Percentiles rank a stretch among this genome's conserved stretches.
These are phyloP conservation scores for Psidium friedrichsthalianum DNA, from an alignment of 345 rosid genomes.

Conservation along the genomic window DNA sequence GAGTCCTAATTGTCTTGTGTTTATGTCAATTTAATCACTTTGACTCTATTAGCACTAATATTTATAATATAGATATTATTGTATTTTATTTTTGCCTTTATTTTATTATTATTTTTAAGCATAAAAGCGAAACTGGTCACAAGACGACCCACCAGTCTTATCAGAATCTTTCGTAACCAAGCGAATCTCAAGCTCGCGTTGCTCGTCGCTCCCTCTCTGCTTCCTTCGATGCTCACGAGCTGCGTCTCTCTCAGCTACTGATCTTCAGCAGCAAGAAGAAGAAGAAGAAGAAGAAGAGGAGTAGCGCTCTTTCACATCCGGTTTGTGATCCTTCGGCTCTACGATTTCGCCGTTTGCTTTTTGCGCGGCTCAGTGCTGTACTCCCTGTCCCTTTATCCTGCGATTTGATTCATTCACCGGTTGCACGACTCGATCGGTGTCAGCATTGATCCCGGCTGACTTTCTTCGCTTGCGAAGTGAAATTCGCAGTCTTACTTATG, in stretches of 20 bases:
- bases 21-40: too few species aligned
- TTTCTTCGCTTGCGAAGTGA: neutral
- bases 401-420: neutral
- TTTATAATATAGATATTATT: too few species aligned
- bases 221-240: neutral
- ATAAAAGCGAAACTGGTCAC: neutral
- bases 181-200: neutral
- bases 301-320: neutral
- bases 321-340: neutral
- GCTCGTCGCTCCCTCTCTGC: neutral
- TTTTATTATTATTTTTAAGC: neutral
- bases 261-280: neutral
- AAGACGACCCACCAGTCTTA: neutral
- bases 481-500: neutral
- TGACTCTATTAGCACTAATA: too few species aligned
- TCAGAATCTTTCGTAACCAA: neutral
- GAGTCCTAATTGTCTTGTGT: too few species aligned
- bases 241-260: neutral
- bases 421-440: neutral
- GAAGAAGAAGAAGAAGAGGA: neutral
- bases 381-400: neutral
- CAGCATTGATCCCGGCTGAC: neutral
- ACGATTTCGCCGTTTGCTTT: neutral
- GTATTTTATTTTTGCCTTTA: neutral
- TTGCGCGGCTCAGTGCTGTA: too few species aligned